Conservation (phyloP, 1,139 yeast species). For the Kurtzmaniella quercitrusa region DNA sequence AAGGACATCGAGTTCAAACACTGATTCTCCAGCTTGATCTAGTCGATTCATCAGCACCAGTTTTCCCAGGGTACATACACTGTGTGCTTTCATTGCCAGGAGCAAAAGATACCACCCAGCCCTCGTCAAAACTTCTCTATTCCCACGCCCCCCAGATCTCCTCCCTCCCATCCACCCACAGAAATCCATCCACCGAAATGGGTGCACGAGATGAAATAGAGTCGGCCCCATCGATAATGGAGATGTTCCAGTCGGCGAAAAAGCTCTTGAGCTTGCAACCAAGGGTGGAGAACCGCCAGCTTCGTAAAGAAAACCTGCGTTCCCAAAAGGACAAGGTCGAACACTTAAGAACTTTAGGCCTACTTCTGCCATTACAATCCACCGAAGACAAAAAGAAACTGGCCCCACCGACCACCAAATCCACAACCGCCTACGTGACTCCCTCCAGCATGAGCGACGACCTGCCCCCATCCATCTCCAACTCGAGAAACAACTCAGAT, state of each 20-base stretch:
- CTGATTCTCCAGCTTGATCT: background rate
- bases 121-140: background rate
- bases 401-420: background rate
- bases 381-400: slow-evolving; percentile 18
- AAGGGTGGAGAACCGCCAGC: slow-evolving; percentile 38
- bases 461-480: slow-evolving; percentile 16
- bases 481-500: slow-evolving; percentile 5
- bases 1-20: background rate
- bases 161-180: no score
- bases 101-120: background rate
- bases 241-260: slow-evolving; percentile 41
- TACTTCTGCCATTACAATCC: slow-evolving; percentile 39
- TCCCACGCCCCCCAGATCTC: no score
- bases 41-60: background rate
- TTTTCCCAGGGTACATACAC: background rate
- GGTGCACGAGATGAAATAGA: slow-evolving; percentile 7
- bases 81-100: background rate
- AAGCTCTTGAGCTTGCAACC: slow-evolving; percentile 37
- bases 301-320: slow-evolving; percentile 31
- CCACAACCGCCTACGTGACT: slow-evolving; percentile 12
- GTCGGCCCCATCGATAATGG: slow-evolving; percentile 36
- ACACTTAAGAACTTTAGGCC: slow-evolving; percentile 22
- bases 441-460: slow-evolving; percentile 28
- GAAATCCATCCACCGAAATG: no score
- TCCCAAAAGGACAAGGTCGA: slow-evolving; percentile 14